phyloP scores from a whole-genome alignment of 1,284 basidiomycete species.

The Ustilago esculenta region DNA sequence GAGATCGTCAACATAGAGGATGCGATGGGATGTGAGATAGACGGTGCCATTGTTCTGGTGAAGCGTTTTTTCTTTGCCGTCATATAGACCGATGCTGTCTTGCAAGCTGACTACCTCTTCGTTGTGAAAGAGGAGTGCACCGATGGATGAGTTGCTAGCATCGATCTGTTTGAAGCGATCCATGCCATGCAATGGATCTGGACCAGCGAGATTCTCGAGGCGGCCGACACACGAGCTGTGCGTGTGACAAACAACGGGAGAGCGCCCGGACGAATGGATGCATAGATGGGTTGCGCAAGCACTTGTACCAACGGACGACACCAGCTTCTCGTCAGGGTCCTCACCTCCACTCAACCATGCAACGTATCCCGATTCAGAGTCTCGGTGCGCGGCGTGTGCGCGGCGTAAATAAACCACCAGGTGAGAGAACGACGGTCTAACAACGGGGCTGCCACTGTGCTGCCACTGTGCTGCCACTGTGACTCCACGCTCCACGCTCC shows the following conservation, averaged over 20 bases:
- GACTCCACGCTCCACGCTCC: no score
- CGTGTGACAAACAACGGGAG: no score
- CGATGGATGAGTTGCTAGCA: conserved; percentile 55
- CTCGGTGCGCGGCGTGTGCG: conserved; percentile 2
- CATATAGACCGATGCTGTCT: conserved; percentile 61
- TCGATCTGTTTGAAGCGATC: conserved; percentile 59
- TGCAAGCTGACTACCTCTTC: conserved; percentile 61
- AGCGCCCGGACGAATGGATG: neutral
- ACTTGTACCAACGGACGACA: neutral
- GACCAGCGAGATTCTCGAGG: neutral
- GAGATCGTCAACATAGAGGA: conserved; percentile 81
- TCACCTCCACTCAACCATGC: conserved; percentile 4
- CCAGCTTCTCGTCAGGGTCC: conserved; percentile 3
- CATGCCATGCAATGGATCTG: conserved; percentile 35
- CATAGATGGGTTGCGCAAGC: neutral
- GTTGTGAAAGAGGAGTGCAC: conserved; percentile 49
- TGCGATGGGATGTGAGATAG: conserved; percentile 83
- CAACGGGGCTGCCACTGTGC: no score
- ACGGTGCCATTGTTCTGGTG: conserved; percentile 78
- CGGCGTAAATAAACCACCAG: no score
- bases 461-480: no score
- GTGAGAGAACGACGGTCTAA: conserved; percentile 10
- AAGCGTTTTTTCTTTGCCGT: conserved; percentile 78
- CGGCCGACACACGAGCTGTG: no score
- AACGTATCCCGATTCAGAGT: neutral